Conservation (phyloP, 73 alveolate genomes). For the Stentor coeruleus region DNA sequence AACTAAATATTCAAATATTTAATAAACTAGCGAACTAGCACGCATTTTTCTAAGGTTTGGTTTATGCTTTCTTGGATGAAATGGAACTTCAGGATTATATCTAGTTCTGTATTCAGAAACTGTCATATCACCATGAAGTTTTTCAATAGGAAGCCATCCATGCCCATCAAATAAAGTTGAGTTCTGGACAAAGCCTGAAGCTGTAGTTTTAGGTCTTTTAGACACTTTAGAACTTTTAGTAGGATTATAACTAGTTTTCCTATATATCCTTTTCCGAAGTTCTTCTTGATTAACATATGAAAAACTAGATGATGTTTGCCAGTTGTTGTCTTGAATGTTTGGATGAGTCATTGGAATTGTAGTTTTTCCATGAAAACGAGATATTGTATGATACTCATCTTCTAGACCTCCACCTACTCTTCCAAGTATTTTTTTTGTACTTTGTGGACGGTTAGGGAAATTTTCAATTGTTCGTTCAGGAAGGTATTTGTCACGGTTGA, state of each 20-base stretch:
- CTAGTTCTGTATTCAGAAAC: constrained; percentile 15
- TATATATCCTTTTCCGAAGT: constrained; percentile 2
- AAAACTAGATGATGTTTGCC: background rate
- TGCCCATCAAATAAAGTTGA: constrained; percentile 41
- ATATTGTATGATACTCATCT: constrained; percentile 25
- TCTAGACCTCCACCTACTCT: constrained; percentile 26
- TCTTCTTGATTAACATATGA: constrained; percentile 20
- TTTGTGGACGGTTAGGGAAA: constrained; percentile 21
- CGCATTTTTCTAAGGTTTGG: background rate
- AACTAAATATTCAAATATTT: constrained; percentile 9
- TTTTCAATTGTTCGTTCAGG: constrained; percentile 7
- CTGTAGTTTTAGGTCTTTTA: background rate
- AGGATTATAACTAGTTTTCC: background rate
- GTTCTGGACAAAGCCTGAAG: constrained; percentile 32
- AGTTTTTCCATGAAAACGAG: constrained; percentile 22
- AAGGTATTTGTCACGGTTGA: background rate
- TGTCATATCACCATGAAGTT: constrained; percentile 29
- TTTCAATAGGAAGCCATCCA: constrained; percentile 39
- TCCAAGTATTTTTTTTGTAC: background rate
- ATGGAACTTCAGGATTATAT: constrained; percentile 11
- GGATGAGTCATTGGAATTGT: constrained; percentile 28
- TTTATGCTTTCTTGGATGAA: constrained; percentile 14
- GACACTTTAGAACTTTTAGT: background rate
- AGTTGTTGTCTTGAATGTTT: background rate
- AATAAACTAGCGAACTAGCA: constrained; percentile 2